phyloP scores from a whole-genome alignment of 495 filamentous ascomycete species.

The Neurospora sp. region DNA sequence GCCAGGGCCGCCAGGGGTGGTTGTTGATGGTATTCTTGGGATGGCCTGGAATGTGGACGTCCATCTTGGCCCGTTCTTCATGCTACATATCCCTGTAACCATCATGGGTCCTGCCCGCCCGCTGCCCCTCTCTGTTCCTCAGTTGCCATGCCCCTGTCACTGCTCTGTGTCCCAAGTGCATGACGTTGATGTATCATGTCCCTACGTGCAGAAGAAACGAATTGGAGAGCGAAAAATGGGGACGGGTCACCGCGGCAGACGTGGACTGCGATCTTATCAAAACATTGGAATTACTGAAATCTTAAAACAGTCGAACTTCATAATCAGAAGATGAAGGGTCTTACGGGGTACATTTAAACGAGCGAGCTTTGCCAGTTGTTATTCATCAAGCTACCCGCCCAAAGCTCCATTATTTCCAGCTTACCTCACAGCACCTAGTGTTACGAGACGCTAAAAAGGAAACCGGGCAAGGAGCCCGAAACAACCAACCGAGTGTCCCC shows the following conservation, averaged over 20 bases:
- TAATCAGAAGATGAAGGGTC: background rate
- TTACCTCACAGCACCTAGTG: background rate
- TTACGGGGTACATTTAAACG: background rate
- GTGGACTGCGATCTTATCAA: background rate
- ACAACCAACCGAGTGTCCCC: background rate
- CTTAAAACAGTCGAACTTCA: background rate
- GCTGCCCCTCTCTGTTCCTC: background rate
- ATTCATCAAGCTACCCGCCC: background rate
- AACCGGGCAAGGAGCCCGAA: background rate
- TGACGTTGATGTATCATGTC: background rate
- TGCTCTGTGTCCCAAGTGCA: background rate
- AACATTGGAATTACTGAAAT: background rate
- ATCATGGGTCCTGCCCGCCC: background rate
- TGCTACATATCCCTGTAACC: background rate
- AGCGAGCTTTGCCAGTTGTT: background rate
- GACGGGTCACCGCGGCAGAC: background rate
- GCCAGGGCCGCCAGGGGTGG: background rate
- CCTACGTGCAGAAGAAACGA: background rate
- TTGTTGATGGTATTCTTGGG: background rate
- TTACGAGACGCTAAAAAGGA: background rate
- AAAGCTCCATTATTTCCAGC: background rate
- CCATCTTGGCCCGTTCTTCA: background rate
- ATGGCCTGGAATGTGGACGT: background rate
- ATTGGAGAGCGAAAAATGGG: background rate
- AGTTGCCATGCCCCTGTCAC: background rate